phyloP scores from a whole-genome alignment of 1,139 yeast genomes.

The Hemisphaericaspora xylofermentans region DNA sequence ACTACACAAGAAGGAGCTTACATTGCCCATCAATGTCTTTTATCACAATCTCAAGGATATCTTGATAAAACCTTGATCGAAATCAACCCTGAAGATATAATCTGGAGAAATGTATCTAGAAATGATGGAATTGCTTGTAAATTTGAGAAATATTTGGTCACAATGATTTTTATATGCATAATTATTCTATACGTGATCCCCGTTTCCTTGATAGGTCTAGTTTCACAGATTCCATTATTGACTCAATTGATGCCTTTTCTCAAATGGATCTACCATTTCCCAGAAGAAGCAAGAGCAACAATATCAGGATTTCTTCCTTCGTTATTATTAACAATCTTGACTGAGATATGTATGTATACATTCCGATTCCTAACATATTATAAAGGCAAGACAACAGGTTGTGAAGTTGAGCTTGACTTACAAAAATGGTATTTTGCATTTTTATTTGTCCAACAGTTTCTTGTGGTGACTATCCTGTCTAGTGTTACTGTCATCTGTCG shows the following conservation, averaged over 20 bases:
- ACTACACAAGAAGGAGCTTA: slow-evolving; percentile 47
- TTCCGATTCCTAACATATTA: slow-evolving; percentile 50
- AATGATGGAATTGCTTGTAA: slow-evolving; percentile 31
- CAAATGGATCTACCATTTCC: slow-evolving; percentile 51
- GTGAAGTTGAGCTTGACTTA: slow-evolving; percentile 56
- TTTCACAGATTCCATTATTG: slow-evolving; percentile 63
- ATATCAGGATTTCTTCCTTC: slow-evolving; percentile 63
- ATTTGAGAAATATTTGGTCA: slow-evolving; percentile 41
- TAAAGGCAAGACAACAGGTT: slow-evolving; percentile 55
- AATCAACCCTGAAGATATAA: slow-evolving; percentile 55
- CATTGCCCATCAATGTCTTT: slow-evolving; percentile 53
- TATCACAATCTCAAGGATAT: slow-evolving; percentile 42
- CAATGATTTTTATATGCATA: slow-evolving; percentile 42
- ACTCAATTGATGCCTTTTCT: slow-evolving; percentile 56
- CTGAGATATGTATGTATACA: slow-evolving; percentile 52
- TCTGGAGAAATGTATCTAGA: slow-evolving; percentile 55
- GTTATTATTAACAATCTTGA: slow-evolving; percentile 53
- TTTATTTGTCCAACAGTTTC: slow-evolving; percentile 74
- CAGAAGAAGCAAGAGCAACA: slow-evolving; percentile 50
- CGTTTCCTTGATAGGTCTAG: slow-evolving; percentile 65
- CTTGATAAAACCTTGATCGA: slow-evolving; percentile 46
- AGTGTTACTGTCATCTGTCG: slow-evolving; percentile 70
- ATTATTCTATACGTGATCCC: slow-evolving; percentile 68
- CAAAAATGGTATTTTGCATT: slow-evolving; percentile 70
- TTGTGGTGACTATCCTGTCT: slow-evolving; percentile 83